Base-by-base conservation (phyloP, 2,329 filamentous ascomycete genomes). In the Dryadomyces quercivorus region DNA sequence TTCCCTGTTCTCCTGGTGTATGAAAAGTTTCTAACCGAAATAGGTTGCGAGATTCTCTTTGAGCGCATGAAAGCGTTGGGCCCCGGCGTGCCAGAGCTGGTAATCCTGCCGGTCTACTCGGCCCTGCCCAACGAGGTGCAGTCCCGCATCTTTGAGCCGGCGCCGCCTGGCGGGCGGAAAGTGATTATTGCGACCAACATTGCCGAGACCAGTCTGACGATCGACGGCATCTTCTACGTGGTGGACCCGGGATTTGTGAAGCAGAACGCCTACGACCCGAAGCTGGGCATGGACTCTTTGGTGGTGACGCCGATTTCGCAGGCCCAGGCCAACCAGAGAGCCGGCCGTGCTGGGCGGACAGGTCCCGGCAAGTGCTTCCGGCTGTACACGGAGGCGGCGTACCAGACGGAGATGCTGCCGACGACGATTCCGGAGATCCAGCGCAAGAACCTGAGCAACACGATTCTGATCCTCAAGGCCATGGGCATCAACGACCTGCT, bases 401-500 rank as follows among this genome's bases (percentile, higher is more conserved):
- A 90, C 66, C 89, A 97, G 65, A 91, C 88, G 0, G 94, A 98
- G 69, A 96, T 98, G 91, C 72, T 97, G 56, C 92, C 93, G 0
- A 96, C 91, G 0, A 91, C 90, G 0, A 94, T 97, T 34, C 93
- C 93, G 1, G 93, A 97, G 63, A 98, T 98, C 52, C 93, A 98
- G 66, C 80, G 93, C 1, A 89, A 96, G 67, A 98, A 98, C 63
- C 66, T 98, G 53, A 87, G 89, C 0, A 84, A 87, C 61, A 96
- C 92, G 0, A 97, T 98, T 67, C 77, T 98, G 49, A 95, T 96
- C 87, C 79, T 98, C 51, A 98, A 98, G 67, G 93, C 93, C 0
- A 97, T 98, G 90, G 93, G 94, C 3, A 97, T 98, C 69, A 97
- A 98, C 65, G 93, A 98, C 65, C 75, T 98, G 1, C 77, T 98